These are phyloP conservation scores for Picea glauca DNA, from an alignment of 75 land plant genomes.

Conservation along the genomic window DNA sequence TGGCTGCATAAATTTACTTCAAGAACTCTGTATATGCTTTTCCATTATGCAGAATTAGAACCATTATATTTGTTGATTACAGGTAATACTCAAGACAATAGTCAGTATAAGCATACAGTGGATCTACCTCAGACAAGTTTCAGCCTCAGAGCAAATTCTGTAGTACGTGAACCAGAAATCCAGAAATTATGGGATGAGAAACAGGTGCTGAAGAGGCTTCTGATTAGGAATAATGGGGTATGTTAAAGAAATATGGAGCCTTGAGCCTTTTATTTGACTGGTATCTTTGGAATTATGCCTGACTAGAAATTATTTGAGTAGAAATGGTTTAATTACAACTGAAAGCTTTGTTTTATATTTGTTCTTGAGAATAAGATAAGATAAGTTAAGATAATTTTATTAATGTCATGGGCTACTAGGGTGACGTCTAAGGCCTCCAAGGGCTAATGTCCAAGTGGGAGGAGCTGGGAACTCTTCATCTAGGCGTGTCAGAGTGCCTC, in stretches of 20 bases:
- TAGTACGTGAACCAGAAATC: constrained; percentile 88
- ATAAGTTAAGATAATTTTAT: too few species aligned
- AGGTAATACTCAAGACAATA: constrained; percentile 64
- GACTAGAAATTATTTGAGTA: background rate
- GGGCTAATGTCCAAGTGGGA: too few species aligned
- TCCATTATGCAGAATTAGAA: background rate
- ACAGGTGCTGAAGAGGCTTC: constrained; percentile 65
- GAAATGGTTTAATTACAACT: background rate
- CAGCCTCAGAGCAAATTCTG: constrained; percentile 91
- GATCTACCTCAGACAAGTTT: constrained; percentile 91
- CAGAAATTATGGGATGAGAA: constrained; percentile 94
- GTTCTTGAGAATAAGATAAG: background rate
- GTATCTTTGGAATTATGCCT: background rate
- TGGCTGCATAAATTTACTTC: background rate
- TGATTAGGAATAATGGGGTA: constrained; percentile 78
- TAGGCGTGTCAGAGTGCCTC: too few species aligned
- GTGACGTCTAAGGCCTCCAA: too few species aligned
- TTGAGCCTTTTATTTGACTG: background rate
- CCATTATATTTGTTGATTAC: constrained; percentile 7
- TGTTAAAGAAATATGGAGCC: constrained; percentile 1
- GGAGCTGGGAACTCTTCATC: too few species aligned
- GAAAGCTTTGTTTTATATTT: background rate
- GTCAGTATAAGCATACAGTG: constrained; percentile 84
- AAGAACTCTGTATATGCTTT: constrained; percentile 3
- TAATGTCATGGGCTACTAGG: too few species aligned